phyloP scores from a whole-genome alignment of 345 rosid species.

The Abelmoschus esculentus region DNA sequence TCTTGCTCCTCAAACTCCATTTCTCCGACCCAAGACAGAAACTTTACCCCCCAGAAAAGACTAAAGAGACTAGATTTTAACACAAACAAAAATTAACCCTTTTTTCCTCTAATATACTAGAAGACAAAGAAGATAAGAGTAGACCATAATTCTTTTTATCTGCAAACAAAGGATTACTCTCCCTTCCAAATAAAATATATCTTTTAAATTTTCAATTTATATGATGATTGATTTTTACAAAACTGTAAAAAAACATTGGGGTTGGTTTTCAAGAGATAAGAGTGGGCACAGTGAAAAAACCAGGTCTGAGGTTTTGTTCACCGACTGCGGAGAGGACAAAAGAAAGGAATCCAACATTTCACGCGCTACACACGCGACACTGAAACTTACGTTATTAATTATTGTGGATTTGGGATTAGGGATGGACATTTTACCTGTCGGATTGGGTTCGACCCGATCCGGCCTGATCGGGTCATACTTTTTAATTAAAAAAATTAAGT shows the following conservation, averaged over 20 bases:
- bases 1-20: constrained; percentile 54
- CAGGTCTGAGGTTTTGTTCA: constrained; percentile 14
- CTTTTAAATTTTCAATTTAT: background rate
- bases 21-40: background rate
- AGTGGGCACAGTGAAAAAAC: constrained; percentile 6
- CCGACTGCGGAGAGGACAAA: constrained; percentile 14
- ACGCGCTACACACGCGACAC: constrained; percentile 16
- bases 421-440: too few relatives aligned
- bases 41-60: background rate
- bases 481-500: too few relatives aligned
- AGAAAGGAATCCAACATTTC: constrained; percentile 19
- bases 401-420: background rate
- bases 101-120: background rate
- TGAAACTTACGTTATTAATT: constrained; percentile 5
- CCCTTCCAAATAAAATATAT: constrained; percentile 1
- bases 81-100: background rate
- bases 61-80: background rate
- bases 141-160: constrained; percentile 26
- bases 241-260: background rate
- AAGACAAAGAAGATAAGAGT: constrained; percentile 15
- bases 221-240: background rate
- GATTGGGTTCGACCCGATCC: too few relatives aligned
- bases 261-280: background rate
- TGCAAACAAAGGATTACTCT: constrained; percentile 7
- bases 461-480: too few relatives aligned